Percentiles rank a stretch among this genome's conserved stretches.
phyloP scores from a whole-genome alignment of 2,329 filamentous ascomycete genomes.

The Raffaelea albimanens region DNA sequence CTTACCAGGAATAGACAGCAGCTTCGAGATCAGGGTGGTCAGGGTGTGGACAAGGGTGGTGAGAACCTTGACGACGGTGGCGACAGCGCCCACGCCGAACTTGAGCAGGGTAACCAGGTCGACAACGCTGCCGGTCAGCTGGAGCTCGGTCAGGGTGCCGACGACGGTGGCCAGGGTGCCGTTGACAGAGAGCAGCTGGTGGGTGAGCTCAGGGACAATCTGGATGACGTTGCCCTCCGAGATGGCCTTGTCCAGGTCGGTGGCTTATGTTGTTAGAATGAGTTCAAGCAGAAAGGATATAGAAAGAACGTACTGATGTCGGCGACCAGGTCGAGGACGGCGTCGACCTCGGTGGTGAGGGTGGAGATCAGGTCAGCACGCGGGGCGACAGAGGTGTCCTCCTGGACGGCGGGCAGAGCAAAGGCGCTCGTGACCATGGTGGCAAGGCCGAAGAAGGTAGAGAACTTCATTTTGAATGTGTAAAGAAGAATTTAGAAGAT shows the following conservation, averaged over 20 bases:
- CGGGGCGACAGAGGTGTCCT: not conserved
- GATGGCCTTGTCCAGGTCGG: not conserved
- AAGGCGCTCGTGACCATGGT: constrained; percentile 5
- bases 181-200: not conserved
- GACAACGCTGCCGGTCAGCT: not conserved
- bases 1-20: too few species aligned
- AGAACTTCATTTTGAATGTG: constrained; percentile 12
- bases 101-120: not conserved
- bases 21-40: not conserved
- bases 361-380: not conserved
- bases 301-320: not conserved
- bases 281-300: not conserved
- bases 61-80: not conserved
- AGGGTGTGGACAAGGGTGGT: not conserved
- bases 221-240: not conserved
- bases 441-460: constrained; percentile 5
- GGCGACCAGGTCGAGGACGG: too few species aligned
- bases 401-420: constrained; percentile 1
- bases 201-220: not conserved
- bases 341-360: not conserved
- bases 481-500: not conserved
- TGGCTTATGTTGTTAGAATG: too few species aligned
- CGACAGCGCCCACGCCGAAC: not conserved
- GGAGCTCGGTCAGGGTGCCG: not conserved
- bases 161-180: not conserved